Evolutionary conservation across 2,329 filamentous ascomycete genomes (phyloP), one percentile per base, ranked within the genome.

Genomic region (Orbilia javanica): DNA sequence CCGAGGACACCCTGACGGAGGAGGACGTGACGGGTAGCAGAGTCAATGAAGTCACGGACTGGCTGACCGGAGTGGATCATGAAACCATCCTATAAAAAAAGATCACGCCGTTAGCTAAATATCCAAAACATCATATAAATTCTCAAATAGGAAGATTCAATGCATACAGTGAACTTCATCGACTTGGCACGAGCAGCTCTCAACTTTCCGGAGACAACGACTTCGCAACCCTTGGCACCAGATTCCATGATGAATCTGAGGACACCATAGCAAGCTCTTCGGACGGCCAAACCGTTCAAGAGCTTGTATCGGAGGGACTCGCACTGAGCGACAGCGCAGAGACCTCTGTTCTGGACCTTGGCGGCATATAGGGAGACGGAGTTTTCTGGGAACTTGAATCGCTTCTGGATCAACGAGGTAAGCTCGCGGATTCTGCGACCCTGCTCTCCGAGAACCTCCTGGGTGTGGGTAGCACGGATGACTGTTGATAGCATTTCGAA

Each of bases 1-100:
- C 96, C 96, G 82, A 99, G 90, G 82, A 99, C 96, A 93, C 96
- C 96, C 90, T 99, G 96, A 88, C 96, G 93, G 87, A 99, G 94
- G 83, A 99, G 94, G 84, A 99, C 96, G 93, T 99, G 96, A 84
- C 96, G 96, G 85, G 96, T 98, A 83, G 96, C 96, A 84, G 88
- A 90, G 90, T 99, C 96, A 87, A 99, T 99, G 89, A 99, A 99
- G 89, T 99, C 96, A 88, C 96, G 95, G 85, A 95, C 96, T 85
- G 96, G 96, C 87, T 99, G 96, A 88, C 96, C 96, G 85, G 96
- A 99, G 93, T 99, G 96, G 88, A 99, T 99, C 96, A 99, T 99
- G 93, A 99, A 99, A 86, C 96, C 96, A 87, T 99, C 90, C 89
- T 90, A 81, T 27, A 74, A 22, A 39, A 46, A 34, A 1, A 25